Evolutionary conservation across 2,329 filamentous ascomycete genomes (phyloP), one percentile per base, ranked within the genome.

Genomic region (Aspergillus latus): DNA sequence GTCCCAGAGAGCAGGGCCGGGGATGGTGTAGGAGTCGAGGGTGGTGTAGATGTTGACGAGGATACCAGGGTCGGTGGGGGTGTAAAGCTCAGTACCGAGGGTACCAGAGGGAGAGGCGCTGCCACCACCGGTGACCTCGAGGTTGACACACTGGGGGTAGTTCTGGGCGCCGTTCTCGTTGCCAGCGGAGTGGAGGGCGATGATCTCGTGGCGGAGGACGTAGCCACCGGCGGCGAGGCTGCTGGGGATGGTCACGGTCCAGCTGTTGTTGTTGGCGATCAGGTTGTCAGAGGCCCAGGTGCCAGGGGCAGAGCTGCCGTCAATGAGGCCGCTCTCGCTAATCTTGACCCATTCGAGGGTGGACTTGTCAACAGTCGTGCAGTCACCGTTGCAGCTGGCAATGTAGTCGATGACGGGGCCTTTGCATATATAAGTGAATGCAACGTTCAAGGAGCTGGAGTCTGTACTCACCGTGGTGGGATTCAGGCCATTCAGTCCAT

Each of bases 401-500:
- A 88, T 74, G 75, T 88, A 88, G 69, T 81, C 81, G 60, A 88
- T 78, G 63, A 88, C 80, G 16, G 40, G 40, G 10, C 36, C 36
- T 39, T 39, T 39, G 36, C 5, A 39, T 6, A 3, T 16, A 32
- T n/a, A 11, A 29, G 26, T 28, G n/a, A 32, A 32, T 32, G 30
- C 6, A 16, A 13, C 8, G 7, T 15, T 21, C 21, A 45, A 32
- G 32, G 44, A 15, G 44, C 29, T 46, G 8, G 5, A n/a, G 36
- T 29, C 11, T 4, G 4, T 3, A 46, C 44, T 29, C 5, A 32
- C 84, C 84, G 61, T 85, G 78, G 74, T 89, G 83, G 53, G 78
- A 81, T 8, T 81, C 76, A n/a, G 86, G 86, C 87, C 87, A 89
- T 13, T 76, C 75, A 56, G 78, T 82, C 87, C 86, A 89, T 64